A percentile compares a stretch with the other conserved stretches of the same genome.
Conservation (phyloP, 805 yeast genomes). For the Kazachstania africana region DNA sequence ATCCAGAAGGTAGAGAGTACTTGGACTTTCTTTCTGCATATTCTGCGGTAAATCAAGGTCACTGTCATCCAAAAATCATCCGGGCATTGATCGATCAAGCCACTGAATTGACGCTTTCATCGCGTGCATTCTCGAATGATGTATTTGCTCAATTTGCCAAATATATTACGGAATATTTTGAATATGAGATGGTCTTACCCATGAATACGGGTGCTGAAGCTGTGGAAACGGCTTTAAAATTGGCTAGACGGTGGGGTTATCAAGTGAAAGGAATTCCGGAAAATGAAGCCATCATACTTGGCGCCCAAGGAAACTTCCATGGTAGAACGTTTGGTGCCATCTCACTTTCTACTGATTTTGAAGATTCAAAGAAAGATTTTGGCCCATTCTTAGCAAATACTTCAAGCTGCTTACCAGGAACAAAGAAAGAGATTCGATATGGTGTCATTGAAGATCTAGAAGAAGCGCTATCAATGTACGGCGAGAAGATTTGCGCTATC, state of each 20-base stretch:
- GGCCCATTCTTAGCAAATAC: slow-evolving; percentile 83
- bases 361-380: slow-evolving; percentile 76
- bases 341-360: slow-evolving; percentile 84
- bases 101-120: slow-evolving; percentile 66
- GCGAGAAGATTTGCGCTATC: slow-evolving; percentile 83
- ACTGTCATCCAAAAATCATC: slow-evolving; percentile 89
- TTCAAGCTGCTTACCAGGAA: slow-evolving; percentile 77
- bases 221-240: slow-evolving; percentile 85
- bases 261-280: slow-evolving; percentile 71
- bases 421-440: slow-evolving; percentile 54
- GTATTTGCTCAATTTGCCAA: slow-evolving; percentile 80
- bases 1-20: slow-evolving; percentile 92
- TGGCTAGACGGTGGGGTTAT: slow-evolving; percentile 98
- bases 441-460: slow-evolving; percentile 82
- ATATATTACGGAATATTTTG: slow-evolving; percentile 76
- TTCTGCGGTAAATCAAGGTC: slow-evolving; percentile 97
- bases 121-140: slow-evolving; percentile 88
- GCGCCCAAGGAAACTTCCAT: slow-evolving; percentile 87
- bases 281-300: slow-evolving; percentile 74
- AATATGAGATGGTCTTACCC: slow-evolving; percentile 87
- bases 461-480: slow-evolving; percentile 67
- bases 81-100: slow-evolving; percentile 83
- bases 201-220: slow-evolving; percentile 99
- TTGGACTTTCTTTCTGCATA: slow-evolving; percentile 89
- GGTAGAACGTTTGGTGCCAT: slow-evolving; percentile 93